Conservation (phyloP, 345 rosid genomes). For the Leavenworthia alabamica region DNA sequence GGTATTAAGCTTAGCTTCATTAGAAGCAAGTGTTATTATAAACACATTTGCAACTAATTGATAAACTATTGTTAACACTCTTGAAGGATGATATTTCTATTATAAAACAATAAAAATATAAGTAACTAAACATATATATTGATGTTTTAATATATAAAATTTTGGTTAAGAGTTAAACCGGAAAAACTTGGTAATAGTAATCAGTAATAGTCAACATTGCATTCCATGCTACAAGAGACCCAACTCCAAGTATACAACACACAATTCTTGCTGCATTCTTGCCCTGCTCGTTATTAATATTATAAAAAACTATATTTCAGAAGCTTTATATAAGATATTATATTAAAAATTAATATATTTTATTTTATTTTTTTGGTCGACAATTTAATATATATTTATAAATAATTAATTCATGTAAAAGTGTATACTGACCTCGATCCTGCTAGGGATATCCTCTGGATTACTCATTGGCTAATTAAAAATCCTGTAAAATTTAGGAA, state of each 20-base stretch:
- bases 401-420: neutral
- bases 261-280: slow-evolving; percentile 50
- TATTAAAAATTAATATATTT: no score
- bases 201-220: slow-evolving; percentile 77
- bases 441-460: no score
- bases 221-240: slow-evolving; percentile 82
- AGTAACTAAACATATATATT: no score
- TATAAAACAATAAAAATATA: no score
- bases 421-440: no score
- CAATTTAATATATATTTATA: neutral
- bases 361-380: no score
- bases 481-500: neutral
- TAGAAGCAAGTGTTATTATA: slow-evolving; percentile 46
- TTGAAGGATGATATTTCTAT: slow-evolving; percentile 72
- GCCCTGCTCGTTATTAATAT: no score
- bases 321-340: no score
- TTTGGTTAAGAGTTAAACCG: slow-evolving; percentile 45
- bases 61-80: slow-evolving; percentile 72
- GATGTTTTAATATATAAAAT: no score
- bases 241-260: slow-evolving; percentile 78
- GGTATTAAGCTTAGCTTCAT: slow-evolving; percentile 65
- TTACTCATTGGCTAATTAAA: slow-evolving; percentile 15
- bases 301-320: no score
- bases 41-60: slow-evolving; percentile 68
- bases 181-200: slow-evolving; percentile 57